Conservation (phyloP, 345 rosid species). For the Lagerstroemia speciosa region DNA sequence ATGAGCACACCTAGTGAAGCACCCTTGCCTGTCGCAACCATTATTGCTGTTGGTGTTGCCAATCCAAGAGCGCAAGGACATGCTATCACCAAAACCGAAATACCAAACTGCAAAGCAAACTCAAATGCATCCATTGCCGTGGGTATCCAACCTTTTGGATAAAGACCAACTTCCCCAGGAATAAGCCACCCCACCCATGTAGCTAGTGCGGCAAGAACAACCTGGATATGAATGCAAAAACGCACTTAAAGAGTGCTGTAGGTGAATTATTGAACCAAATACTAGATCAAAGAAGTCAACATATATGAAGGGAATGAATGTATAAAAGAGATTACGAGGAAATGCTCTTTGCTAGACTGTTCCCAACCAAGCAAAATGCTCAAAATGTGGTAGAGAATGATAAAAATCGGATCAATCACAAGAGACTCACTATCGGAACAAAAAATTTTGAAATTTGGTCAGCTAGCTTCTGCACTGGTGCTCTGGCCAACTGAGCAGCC, state of each 20-base stretch:
- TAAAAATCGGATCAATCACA: neutral
- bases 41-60: constrained; percentile 76
- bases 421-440: constrained; percentile 48
- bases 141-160: constrained; percentile 55
- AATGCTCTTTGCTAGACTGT: neutral
- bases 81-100: constrained; percentile 65
- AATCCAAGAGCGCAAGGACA: constrained; percentile 77
- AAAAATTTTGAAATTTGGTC: constrained; percentile 59
- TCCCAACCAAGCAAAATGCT: neutral
- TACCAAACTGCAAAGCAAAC: constrained; percentile 71
- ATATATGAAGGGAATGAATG: neutral
- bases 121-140: constrained; percentile 55
- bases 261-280: neutral
- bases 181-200: constrained; percentile 68
- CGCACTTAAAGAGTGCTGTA: too few relatives aligned
- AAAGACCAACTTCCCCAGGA: constrained; percentile 46
- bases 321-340: neutral
- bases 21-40: constrained; percentile 83
- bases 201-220: constrained; percentile 40
- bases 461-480: constrained; percentile 70
- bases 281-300: neutral
- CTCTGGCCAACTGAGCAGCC: constrained; percentile 70
- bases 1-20: constrained; percentile 76
- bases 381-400: neutral
- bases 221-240: constrained; percentile 29